phyloP scores from a whole-genome alignment of 2,329 filamentous ascomycete species.

The Pseudopyricularia cyperi region DNA sequence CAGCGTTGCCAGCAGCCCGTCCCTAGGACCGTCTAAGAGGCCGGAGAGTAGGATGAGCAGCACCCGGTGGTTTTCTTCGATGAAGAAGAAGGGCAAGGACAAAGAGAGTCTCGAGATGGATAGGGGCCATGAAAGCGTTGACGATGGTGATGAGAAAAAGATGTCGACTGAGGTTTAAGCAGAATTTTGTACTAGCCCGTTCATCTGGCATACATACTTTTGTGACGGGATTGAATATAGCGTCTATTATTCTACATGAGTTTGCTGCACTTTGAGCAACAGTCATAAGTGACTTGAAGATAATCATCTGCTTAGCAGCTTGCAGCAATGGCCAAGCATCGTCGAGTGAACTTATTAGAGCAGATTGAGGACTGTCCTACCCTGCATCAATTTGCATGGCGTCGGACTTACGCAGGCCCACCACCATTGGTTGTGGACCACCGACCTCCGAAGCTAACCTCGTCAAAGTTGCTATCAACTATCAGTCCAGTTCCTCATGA shows the following conservation, averaged over 20 bases:
- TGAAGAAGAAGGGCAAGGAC: slow-evolving; percentile 47
- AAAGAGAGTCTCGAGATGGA: slow-evolving; percentile 44
- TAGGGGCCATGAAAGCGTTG: slow-evolving; percentile 13
- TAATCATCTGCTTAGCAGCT: background rate
- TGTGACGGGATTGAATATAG: background rate
- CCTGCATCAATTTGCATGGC: no score
- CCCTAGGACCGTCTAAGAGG: slow-evolving; percentile 33
- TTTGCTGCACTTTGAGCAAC: background rate
- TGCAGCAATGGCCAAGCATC: no score
- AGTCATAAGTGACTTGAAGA: background rate
- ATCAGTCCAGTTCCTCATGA: no score
- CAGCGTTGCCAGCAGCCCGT: slow-evolving; percentile 42
- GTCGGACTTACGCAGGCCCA: no score
- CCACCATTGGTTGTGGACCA: no score
- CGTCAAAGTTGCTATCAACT: no score
- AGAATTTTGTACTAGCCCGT: background rate
- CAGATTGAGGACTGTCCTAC: no score
- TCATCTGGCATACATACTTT: background rate
- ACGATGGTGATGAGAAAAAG: background rate
- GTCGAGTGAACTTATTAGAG: no score
- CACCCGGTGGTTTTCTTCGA: slow-evolving; percentile 31
- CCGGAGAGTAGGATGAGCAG: slow-evolving; percentile 3
- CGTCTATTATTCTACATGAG: background rate
- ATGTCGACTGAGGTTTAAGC: background rate
- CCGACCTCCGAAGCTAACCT: no score